These are phyloP conservation scores for Ophiostoma himal-ulmi DNA, from an alignment of 2,329 filamentous ascomycete genomes.

Conservation along the genomic window DNA sequence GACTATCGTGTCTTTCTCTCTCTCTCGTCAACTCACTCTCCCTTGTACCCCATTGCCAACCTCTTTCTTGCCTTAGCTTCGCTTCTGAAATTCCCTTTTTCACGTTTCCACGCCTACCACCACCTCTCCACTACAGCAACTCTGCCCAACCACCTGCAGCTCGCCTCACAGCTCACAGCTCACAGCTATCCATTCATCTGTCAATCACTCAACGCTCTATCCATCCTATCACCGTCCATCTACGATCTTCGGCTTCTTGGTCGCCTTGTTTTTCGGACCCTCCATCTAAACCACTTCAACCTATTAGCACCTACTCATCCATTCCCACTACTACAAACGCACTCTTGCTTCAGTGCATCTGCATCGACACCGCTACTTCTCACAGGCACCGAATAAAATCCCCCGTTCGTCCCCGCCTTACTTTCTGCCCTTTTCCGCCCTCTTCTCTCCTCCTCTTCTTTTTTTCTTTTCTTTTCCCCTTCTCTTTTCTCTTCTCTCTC, in stretches of 20 bases:
- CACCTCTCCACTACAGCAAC: background rate
- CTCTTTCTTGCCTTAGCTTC: background rate
- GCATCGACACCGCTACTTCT: slow-evolving; percentile 23
- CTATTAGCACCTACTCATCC: slow-evolving; percentile 11
- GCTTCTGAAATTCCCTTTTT: slow-evolving; percentile 4
- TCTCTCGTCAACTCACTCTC: background rate
- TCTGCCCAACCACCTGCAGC: slow-evolving; percentile 8
- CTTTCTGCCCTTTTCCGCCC: slow-evolving; percentile 4
- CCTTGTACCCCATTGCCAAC: slow-evolving; percentile 10
- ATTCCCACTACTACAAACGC: slow-evolving; percentile 11
- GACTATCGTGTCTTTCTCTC: background rate
- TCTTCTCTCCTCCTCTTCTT: background rate
- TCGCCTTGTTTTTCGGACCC: slow-evolving; percentile 11
- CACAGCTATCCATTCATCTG: background rate
- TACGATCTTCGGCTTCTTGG: background rate
- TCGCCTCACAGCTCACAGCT: background rate
- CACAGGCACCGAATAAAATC: slow-evolving; percentile 15
- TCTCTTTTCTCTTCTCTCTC: background rate
- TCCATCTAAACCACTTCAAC: background rate
- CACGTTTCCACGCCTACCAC: background rate
- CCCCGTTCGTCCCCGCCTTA: slow-evolving; percentile 6
- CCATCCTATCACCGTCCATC: background rate
- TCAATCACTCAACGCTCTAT: too few relatives aligned
- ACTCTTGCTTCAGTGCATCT: slow-evolving; percentile 19
- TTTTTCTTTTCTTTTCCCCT: background rate